Evolutionary conservation across 345 rosid genomes (phyloP).

Genomic region (Melaleuca alternifolia): DNA sequence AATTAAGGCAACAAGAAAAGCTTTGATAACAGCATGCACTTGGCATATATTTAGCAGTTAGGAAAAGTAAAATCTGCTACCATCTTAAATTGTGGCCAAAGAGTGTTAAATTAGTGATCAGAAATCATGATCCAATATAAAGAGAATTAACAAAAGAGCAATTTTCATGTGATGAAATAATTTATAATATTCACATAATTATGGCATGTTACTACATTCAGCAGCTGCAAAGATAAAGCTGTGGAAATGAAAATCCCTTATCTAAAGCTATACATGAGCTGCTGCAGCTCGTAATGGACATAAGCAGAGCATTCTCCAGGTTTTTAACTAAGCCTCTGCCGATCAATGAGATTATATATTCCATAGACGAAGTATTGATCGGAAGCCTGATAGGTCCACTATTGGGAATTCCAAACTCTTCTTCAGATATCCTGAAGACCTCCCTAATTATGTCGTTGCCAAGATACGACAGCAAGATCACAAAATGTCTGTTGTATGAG

Average conservation of each 20-base stretch:
- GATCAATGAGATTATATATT: conserved; percentile 13
- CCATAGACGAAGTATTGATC: conserved; percentile 7
- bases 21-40: not conserved
- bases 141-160: not conserved
- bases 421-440: conserved; percentile 1
- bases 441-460: not conserved
- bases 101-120: not conserved
- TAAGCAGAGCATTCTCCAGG: conserved; percentile 13
- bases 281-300: not conserved
- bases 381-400: conserved; percentile 25
- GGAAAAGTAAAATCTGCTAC: not conserved
- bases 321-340: conserved; percentile 9
- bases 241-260: not conserved
- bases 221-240: not conserved
- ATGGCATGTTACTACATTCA: not conserved
- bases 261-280: not conserved
- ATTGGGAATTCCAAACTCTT: conserved; percentile 3
- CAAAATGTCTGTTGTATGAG: not conserved
- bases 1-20: not conserved
- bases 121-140: not conserved
- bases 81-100: not conserved
- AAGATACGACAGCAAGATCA: conserved; percentile 6
- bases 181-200: not conserved
- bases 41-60: not conserved
- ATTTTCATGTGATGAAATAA: not conserved